Base-by-base conservation (phyloP, 768 basidiomycete species). In the Panellus pusillus region DNA sequence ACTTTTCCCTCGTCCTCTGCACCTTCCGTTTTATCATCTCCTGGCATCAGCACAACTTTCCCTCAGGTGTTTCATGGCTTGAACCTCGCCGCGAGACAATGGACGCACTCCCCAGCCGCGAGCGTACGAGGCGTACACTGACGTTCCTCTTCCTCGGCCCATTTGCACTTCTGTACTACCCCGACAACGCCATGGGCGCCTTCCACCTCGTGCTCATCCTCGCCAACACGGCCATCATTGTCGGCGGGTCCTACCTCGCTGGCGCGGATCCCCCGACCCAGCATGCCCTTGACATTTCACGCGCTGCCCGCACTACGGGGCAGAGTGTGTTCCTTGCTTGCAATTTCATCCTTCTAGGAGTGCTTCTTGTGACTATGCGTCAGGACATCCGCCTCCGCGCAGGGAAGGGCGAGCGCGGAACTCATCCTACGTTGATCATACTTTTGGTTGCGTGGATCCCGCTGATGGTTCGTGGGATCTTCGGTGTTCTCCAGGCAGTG, bases 1-100 rank as follows among this genome's bases (percentile, higher is more conserved):
- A 68, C 44, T 68, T 70, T 48, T 67, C 68, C 1, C 58, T 70
- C 42, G 67, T 70, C 31, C 59, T 72, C 4, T 72, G 71, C 52
- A 54, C 70, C 3, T 70, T 66, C 54, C 67, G 71, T 17, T 70
- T 69, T 65, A 65, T 71, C 45, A 67, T 70, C 28, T 66, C 65
- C n/a, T 72, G 71, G 71, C 71, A 72, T 24, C 62, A 68, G 37
- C 66, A 65, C 44, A 70, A 72, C 47, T 54, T 66, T 15, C 59
- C 61, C 9, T 60, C 52, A 6, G 64, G 64, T 13, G 63, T 66
- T 38, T 69, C 67, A 14, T 72, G 69, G 69, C 61, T 72, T 5
- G 70, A 72, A 42, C 69, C 68, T 5, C 65, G 63, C n/a, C 31
- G 31, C 31, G 31, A 32, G 31, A 13, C 31, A 13, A 32, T 32